Conservation (phyloP, 108 stramenopile genomes). For the Conticribra guillardii region DNA sequence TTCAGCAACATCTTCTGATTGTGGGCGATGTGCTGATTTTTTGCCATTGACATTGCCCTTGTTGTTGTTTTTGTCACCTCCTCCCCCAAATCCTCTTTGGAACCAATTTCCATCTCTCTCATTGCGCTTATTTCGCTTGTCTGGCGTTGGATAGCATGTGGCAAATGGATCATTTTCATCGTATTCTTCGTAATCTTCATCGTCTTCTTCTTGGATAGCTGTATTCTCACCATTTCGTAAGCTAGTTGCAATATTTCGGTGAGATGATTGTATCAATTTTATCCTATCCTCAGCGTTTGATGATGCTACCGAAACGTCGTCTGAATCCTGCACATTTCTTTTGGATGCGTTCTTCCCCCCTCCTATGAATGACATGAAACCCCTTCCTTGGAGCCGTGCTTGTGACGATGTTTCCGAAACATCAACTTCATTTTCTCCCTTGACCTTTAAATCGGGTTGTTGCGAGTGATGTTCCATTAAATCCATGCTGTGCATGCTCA, state of each 20-base stretch:
- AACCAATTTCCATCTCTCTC: conserved; percentile 27
- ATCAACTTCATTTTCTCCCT: background rate
- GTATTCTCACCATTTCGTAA: background rate
- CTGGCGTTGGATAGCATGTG: conserved; percentile 34
- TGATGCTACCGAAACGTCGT: background rate
- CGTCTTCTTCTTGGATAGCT: background rate
- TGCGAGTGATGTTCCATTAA: background rate
- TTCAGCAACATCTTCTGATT: background rate
- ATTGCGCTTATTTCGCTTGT: conserved; percentile 2
- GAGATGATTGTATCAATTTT: background rate
- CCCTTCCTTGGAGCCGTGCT: background rate
- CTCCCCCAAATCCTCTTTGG: conserved; percentile 24
- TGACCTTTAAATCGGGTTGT: background rate
- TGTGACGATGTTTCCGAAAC: background rate
- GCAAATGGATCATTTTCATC: conserved; percentile 42
- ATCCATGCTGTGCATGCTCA: conserved; percentile 2
- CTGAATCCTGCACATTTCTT: background rate
- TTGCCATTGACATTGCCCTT: background rate
- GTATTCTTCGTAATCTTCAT: conserved; percentile 14
- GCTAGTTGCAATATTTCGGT: background rate
- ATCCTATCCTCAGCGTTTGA: background rate
- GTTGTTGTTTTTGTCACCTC: background rate
- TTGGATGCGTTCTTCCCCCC: background rate
- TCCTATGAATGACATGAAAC: background rate
- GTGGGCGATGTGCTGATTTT: background rate